Evolutionary conservation across 352 stramenopile species (phyloP), one percentile per base, ranked within the genome.

Genomic region (Thraustochytrium striatum): DNA sequence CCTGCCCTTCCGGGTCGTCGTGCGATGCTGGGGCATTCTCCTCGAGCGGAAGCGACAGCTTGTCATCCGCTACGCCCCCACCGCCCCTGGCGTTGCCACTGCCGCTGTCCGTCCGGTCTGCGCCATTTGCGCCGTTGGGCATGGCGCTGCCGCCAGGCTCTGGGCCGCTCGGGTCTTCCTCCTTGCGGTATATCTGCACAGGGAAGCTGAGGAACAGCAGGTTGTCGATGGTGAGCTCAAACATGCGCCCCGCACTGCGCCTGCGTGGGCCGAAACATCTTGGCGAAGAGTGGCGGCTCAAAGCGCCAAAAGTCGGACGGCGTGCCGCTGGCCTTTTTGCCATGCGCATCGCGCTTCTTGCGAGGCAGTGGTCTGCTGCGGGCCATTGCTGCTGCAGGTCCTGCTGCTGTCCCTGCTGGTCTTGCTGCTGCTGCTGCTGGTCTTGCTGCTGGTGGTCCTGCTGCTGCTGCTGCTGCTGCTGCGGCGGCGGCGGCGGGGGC

Each of bases 261-360:
- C 30, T 68, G 65, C 5, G 65, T 75, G 35, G 65, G 65, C 21
- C 65, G 65, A 11, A 75, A 50, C 39, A 75, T 30, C 50, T 75
- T 75, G 11, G 65, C 65, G 25, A 75, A 75, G n/a, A 75, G 65
- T 9, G 65, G 41, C 1, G 65, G 13, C 19, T 61, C 39, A 7
- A 75, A 38, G n/a, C 65, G 65, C 65, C 65, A 75, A 38, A 70
- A 75, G 8, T 75, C 65, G n/a, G n/a, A n/a, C n/a, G n/a, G n/a
- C 65, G 65, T 75, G 44, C 16, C 52, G 7, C 43, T 8, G 44
- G 28, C 52, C 32, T 25, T 1, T 43, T 61, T 58, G 44, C 52
- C 30, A 30, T 43, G n/a, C 5, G 44, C 41, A 11, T 75, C 52
- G 11, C 65, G 44, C 8, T 38, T 39, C 9, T 13, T 61, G 1